Evolutionary conservation across 1,139 yeast genomes (phyloP).

Genomic region (Kodamaea plutei): DNA sequence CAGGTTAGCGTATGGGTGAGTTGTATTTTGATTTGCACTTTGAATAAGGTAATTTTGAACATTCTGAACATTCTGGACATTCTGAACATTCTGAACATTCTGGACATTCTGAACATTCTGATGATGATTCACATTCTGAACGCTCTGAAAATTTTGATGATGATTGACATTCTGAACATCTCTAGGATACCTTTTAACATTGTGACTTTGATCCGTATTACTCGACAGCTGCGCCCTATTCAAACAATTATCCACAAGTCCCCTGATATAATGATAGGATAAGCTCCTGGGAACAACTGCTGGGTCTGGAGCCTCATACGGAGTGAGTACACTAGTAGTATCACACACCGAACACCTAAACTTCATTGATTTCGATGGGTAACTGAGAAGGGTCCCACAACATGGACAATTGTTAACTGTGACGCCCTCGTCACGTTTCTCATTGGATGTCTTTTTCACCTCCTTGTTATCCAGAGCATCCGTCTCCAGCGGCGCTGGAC

Average conservation of each 20-base stretch:
- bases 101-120: no score
- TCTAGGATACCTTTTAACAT: constrained; percentile 1
- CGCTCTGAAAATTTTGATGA: no score
- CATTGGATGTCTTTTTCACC: no score
- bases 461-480: neutral
- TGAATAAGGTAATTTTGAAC: no score
- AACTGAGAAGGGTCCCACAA: constrained; percentile 57
- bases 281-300: neutral
- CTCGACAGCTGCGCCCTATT: no score
- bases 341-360: constrained; percentile 57
- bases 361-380: constrained; percentile 43
- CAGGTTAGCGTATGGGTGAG: no score
- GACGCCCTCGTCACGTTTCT: no score
- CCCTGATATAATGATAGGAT: neutral
- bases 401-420: constrained; percentile 39
- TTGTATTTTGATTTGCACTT: no score
- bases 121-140: no score
- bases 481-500: neutral
- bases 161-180: constrained; percentile 1
- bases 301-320: no score
- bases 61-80: no score
- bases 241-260: neutral
- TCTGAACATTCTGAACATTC: no score
- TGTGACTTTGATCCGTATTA: constrained; percentile 2
- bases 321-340: constrained; percentile 39